Base-by-base conservation (phyloP, 371 early-diverging fungal genomes). In the Blyttiomyces sp. region DNA sequence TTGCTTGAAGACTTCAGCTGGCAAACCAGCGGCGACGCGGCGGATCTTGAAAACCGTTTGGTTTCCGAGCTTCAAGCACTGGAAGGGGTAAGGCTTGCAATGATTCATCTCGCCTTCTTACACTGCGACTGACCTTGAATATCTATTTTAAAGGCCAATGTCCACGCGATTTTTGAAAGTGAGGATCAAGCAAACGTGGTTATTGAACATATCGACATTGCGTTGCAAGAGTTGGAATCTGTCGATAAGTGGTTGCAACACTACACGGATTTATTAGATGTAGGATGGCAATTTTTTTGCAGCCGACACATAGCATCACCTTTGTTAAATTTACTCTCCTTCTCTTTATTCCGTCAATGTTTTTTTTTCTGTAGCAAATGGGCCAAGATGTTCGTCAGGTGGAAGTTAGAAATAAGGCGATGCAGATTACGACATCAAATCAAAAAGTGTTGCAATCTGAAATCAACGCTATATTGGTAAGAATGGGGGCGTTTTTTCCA, bases 341-440 rank as follows among this genome's bases (percentile, higher is more conserved):
- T 36, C 3, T 3, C 27, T 34, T 28, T 2, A 1, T 35, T 26
- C 33, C 2, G 2, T 55, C 45, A 39, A 23, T 39, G n/a, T 52
- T 2, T 28, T 11, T 19, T 6, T 42, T 35, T 54, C 35, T 42
- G 11, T 66, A 90, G 89, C 82, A 85, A 51, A 94, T 95, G 91
- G 95, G 92, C 27, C 91, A 92, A 70, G 95, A 94, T 73, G 93
- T 95, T 54, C 91, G 89, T 72, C 90, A 93, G 60, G 94, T 96
- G 57, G 93, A 95, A 75, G 79, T 88, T 13, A 87, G 89, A 66
- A 95, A 95, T 72, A 88, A 94, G 54, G 88, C 86, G 31, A 82
- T 96, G 61, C 94, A 95, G 70, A 82, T 92, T 23, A 84, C 90
- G 44, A 88, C 92, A 7, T 74, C 79, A 21, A 96, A 95, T 68